Percentiles rank a stretch among this genome's conserved stretches.
Conservation (phyloP, 352 stramenopile species). For the Phytophthora sansomeana region DNA sequence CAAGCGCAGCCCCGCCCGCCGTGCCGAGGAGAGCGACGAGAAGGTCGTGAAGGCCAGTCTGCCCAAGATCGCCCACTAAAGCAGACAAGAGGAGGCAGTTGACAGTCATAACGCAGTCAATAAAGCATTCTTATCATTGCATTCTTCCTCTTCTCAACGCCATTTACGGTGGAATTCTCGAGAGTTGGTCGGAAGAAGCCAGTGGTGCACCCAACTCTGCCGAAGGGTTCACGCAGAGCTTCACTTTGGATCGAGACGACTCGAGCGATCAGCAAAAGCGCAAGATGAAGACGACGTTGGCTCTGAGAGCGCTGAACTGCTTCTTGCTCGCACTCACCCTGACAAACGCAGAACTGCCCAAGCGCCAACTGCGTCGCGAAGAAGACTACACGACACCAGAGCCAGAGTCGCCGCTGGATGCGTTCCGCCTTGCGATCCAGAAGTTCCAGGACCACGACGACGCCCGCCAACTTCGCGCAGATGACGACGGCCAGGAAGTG, state of each 20-base stretch:
- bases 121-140: neutral
- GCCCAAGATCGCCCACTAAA: constrained; percentile 25
- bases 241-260: constrained; percentile 5
- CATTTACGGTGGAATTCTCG: neutral
- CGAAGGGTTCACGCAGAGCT: neutral
- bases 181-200: neutral
- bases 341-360: neutral
- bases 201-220: constrained; percentile 9
- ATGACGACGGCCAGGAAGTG: constrained; percentile 7
- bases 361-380: neutral
- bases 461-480: constrained; percentile 4
- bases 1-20: constrained; percentile 13
- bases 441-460: constrained; percentile 9
- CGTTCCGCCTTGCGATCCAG: constrained; percentile 10
- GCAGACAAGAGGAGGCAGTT: neutral
- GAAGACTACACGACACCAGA: constrained; percentile 1
- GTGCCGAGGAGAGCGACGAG: constrained; percentile 21
- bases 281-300: constrained; percentile 25
- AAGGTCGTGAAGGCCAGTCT: constrained; percentile 23
- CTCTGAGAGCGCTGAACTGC: constrained; percentile 12
- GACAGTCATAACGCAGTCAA: neutral
- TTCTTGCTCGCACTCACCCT: constrained; percentile 8
- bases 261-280: constrained; percentile 6
- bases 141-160: neutral
- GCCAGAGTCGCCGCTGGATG: neutral